Evolutionary conservation across 2,329 filamentous ascomycete genomes (phyloP).

Genomic region (Colletotrichum lini): DNA sequence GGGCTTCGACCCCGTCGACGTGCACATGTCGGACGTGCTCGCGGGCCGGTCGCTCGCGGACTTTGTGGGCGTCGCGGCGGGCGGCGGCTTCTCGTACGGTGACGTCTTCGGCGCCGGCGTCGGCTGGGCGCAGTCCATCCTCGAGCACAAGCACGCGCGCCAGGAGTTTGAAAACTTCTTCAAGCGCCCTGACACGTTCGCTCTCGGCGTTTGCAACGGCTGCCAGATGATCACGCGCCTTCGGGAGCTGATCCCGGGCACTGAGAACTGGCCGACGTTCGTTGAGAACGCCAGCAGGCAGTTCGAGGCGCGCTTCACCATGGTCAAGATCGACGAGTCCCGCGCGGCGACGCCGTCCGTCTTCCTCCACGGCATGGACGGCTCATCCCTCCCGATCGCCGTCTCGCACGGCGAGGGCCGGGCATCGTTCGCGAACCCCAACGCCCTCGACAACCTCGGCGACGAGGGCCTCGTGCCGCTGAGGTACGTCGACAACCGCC

Average conservation of each 20-base stretch:
- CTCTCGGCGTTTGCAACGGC: constrained; percentile 95
- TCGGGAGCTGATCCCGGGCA: constrained; percentile 89
- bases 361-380: constrained; percentile 91
- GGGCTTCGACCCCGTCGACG: constrained; percentile 91
- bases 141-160: constrained; percentile 84
- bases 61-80: constrained; percentile 93
- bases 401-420: constrained; percentile 94
- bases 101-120: constrained; percentile 90
- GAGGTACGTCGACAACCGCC: constrained; percentile 86
- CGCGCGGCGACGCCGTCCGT: constrained; percentile 71
- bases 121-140: constrained; percentile 94
- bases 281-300: constrained; percentile 88
- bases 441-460: constrained; percentile 68
- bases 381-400: constrained; percentile 85
- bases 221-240: constrained; percentile 91
- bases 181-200: constrained; percentile 88
- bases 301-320: constrained; percentile 89
- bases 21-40: constrained; percentile 96
- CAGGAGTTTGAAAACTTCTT: constrained; percentile 90
- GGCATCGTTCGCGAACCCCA: constrained; percentile 75
- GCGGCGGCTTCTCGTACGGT: constrained; percentile 96
- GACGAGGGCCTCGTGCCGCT: constrained; percentile 80
- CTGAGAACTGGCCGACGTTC: constrained; percentile 87
- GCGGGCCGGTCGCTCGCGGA: constrained; percentile 83
- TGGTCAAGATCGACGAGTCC: constrained; percentile 79